Evolutionary conservation across 192 early-diverging fungal species (phyloP), one percentile per base, ranked within the genome.

Genomic region (Umbelopsis vinacea): DNA sequence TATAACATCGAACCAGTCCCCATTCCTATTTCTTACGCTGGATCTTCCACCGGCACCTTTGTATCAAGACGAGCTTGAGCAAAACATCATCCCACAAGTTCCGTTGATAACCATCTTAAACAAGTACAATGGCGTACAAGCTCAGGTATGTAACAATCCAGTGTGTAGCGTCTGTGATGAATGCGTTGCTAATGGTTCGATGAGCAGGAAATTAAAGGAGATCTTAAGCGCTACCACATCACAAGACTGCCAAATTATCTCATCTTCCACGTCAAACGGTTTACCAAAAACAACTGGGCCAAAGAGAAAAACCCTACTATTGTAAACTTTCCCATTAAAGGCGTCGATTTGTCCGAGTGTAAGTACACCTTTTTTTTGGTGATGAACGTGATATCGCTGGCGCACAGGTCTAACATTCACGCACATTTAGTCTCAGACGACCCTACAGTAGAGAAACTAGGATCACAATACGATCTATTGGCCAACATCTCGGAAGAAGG

Each of bases 281-380:
- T 99, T 68, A 88, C 89, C 0, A 96, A 94, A 71, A 93, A 92
- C 79, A 92, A 89, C 53, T 94, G 92, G 81, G 79, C 86, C 1
- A 75, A 79, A 22, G 97, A 99, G 75, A 97, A 97, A 81, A 99
- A 99, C 76, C 94, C 94, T 0, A 99, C 97, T 0, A 96, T 99
- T 72, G 95, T 99, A 5, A 97, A 95, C 69, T 99, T 94, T 68
- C 93, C 96, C 2, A 91, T 97, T 50, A 92, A 90, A 60, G 91
- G 92, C 68, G 75, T 97, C 7, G 90, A 94, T 66, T 91, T 99
- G 91, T 74, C 88, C 12, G 89, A 93, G 26, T 91, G 93, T 94
- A 87, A 74, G 81, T 70, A 4, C 60, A n/a, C n/a, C n/a, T n/a
- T n/a, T n/a, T n/a, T n/a, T n/a, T n/a, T n/a, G n/a, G n/a, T n/a